Evolutionary conservation across 345 rosid species (phyloP).

Genomic region (Atalantia buxifolia): DNA sequence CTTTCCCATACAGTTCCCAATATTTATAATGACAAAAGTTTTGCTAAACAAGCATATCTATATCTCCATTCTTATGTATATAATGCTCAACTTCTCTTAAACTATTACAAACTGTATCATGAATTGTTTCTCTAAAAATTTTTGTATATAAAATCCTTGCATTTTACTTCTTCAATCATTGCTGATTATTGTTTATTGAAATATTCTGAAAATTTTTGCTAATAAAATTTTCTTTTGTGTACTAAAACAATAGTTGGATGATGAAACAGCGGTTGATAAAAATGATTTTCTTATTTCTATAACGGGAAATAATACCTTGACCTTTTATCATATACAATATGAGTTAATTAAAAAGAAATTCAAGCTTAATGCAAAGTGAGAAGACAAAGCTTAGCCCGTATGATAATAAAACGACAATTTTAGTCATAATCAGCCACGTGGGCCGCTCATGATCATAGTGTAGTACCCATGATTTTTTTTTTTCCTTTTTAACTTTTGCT

Average conservation of each 20-base stretch:
- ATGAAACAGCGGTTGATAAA: constrained; percentile 15
- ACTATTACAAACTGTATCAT: background rate
- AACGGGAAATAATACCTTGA: background rate
- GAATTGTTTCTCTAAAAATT: background rate
- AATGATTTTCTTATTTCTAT: constrained; percentile 6
- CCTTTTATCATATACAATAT: background rate
- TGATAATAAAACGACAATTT: constrained; percentile 21
- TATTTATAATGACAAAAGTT: background rate
- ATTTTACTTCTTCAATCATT: background rate
- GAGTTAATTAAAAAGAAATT: background rate
- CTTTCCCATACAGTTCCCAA: background rate
- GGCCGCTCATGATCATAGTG: constrained; percentile 23
- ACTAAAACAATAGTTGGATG: constrained; percentile 10
- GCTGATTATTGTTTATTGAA: background rate
- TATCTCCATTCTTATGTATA: background rate
- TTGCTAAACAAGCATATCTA: background rate
- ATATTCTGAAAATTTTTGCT: background rate
- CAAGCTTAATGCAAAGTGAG: background rate
- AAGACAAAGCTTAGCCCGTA: constrained; percentile 16
- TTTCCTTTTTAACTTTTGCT: background rate
- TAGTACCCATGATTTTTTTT: constrained; percentile 5
- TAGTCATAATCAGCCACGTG: constrained; percentile 22
- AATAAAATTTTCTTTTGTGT: background rate
- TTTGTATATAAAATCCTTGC: background rate
- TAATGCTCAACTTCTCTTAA: no score